Evolutionary conservation across 169 alveolate species (phyloP), one percentile per base, ranked within the genome.

Genomic region (Eimeria sp.): DNA sequence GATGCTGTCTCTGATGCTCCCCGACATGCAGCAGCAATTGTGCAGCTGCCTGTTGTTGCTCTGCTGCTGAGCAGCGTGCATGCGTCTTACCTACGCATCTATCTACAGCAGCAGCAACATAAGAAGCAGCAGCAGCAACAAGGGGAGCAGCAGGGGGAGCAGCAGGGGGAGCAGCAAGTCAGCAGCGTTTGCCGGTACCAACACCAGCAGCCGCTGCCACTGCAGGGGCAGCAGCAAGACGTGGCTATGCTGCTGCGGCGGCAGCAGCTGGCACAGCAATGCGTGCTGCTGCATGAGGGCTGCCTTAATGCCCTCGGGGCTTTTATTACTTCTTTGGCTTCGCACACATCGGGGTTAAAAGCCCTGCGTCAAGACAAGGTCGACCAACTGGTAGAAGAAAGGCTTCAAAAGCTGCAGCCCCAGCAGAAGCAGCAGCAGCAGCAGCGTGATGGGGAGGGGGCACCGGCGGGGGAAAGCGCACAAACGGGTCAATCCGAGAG

Each of bases 1-100:
- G 95, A 76, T 22, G 95, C 87, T 57, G 67, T 92, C 54, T 58
- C 92, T 2, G 95, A 92, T 47, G 95, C 65, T 63, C 95, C 95
- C 25, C 84, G 86, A 2, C 67, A 75, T 61, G 83, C 87, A 30
- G 47, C 92, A 5, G 86, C 95, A 11, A 51, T 92, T 27, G 65
- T 80, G 49, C 87, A 84, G 47, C 91, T 92, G 45, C 91, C 91
- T 14, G 91, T 78, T 30, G 84, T 92, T 57, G 70, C 95, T n/a
- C 84, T 92, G 47, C 82, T 92, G 70, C 95, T 92, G 78, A 16
- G 91, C 63, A 76, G 91, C 45, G 72, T 92, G 73, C 86, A 84
- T 40, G 90, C 86, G 51, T 84, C 95, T 5, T 70, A 92, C 72
- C 84, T 92, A 84, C 91, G 91, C n/a, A 30, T 47, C 47, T 27